Conservation (phyloP, 2,329 filamentous ascomycete genomes). For the Tolypocladium cylindrosporum region DNA sequence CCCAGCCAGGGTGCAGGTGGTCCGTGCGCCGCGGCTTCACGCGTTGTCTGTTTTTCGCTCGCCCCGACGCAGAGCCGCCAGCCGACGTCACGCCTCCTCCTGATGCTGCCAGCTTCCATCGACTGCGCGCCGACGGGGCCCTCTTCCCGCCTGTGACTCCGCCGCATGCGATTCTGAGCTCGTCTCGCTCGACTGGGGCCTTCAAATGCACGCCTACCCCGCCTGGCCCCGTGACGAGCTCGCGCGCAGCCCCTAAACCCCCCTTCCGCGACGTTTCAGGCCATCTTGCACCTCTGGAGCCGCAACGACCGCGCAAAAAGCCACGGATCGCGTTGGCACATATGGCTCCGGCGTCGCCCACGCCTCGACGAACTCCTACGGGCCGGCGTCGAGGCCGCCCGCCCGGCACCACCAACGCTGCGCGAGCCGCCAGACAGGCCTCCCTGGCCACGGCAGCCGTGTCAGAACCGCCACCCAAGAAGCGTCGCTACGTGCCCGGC, state of each 20-base stretch:
- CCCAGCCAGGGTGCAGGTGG: background rate
- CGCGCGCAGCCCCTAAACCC: conserved; percentile 16
- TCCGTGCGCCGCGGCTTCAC: conserved; percentile 15
- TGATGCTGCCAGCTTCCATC: conserved; percentile 18
- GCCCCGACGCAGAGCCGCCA: conserved; percentile 16
- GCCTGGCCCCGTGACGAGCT: conserved; percentile 18
- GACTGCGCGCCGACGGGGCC: conserved; percentile 13
- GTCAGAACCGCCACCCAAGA: conserved; percentile 58
- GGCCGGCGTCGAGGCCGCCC: conserved; percentile 38
- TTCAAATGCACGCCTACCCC: conserved; percentile 13
- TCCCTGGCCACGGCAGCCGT: conserved; percentile 20
- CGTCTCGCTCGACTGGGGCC: conserved; percentile 6
- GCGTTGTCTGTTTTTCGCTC: conserved; percentile 30
- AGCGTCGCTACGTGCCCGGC: conserved; percentile 72
- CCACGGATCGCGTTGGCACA: background rate
- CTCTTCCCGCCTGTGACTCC: conserved; percentile 9
- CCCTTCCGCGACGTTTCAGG: conserved; percentile 2
- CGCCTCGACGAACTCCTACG: conserved; percentile 30
- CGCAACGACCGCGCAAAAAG: background rate
- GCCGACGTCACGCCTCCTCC: conserved; percentile 24
- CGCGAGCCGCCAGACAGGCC: conserved; percentile 27
- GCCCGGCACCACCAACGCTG: conserved; percentile 30
- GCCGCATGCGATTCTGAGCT: conserved; percentile 9
- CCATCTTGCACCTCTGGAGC: background rate
- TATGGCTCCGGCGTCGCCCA: conserved; percentile 25